Conservation (phyloP, 106 monocot species). For the Iris macrosiphon region DNA sequence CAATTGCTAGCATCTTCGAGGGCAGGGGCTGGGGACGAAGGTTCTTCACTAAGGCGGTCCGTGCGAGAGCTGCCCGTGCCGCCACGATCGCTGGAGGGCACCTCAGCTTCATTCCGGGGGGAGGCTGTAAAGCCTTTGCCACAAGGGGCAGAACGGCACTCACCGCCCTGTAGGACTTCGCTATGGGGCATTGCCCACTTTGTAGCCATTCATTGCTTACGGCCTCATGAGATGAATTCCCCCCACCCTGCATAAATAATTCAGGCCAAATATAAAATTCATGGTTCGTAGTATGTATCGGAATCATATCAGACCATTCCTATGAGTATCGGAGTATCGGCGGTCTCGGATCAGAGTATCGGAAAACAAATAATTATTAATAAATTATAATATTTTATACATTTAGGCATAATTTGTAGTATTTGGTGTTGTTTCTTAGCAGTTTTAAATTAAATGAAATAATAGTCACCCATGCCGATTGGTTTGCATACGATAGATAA, state of each 20-base stretch:
- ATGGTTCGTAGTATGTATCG: not conserved
- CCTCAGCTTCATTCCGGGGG: conserved; percentile 59
- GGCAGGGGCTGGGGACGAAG: conserved; percentile 81
- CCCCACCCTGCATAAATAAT: conserved; percentile 27
- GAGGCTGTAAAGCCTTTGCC: conserved; percentile 64
- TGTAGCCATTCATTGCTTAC: conserved; percentile 77
- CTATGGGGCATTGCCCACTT: conserved; percentile 75
- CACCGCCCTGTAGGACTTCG: conserved; percentile 81
- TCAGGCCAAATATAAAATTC: not conserved
- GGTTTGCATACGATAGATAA: no score
- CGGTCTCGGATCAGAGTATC: no score
- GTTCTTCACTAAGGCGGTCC: conserved; percentile 61
- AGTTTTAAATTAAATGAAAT: no score
- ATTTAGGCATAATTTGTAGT: not conserved
- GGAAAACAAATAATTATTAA: no score
- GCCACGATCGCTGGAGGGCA: conserved; percentile 74
- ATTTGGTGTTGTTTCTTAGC: no score
- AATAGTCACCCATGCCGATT: no score
- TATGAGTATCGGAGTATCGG: no score
- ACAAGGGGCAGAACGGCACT: conserved; percentile 69
- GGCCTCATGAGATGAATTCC: conserved; percentile 47
- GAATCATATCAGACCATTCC: no score
- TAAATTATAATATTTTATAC: no score
- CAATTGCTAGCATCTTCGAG: conserved; percentile 63
- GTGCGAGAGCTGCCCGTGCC: conserved; percentile 69